A percentile compares a stretch with the other conserved stretches of the same genome.
Evolutionary conservation across 139 green algal species (phyloP).

Genomic region (Dunaliella sp.): DNA sequence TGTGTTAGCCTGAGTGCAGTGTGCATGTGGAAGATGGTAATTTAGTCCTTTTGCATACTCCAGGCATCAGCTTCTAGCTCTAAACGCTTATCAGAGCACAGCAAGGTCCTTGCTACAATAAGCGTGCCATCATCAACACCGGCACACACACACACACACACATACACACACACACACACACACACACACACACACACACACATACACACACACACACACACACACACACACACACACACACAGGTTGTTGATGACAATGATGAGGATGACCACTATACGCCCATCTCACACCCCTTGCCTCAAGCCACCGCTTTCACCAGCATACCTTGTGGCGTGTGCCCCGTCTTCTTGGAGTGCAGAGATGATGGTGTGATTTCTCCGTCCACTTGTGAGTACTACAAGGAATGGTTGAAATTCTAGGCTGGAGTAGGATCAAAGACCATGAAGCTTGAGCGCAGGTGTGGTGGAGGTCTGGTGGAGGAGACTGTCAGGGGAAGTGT

Average conservation of each 20-base stretch:
- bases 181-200: background rate
- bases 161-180: background rate
- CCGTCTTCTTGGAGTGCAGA: constrained; percentile 76
- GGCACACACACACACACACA: background rate
- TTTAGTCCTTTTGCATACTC: too few species aligned
- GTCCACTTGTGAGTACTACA: constrained; percentile 77
- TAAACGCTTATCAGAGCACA: too few species aligned
- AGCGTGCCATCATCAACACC: background rate
- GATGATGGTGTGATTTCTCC: constrained; percentile 77
- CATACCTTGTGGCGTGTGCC: constrained; percentile 87
- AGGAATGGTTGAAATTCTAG: constrained; percentile 75
- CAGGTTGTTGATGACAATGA: constrained; percentile 6
- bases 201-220: background rate
- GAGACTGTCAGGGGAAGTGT: too few species aligned
- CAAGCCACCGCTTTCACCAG: constrained; percentile 59
- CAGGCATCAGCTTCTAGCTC: too few species aligned
- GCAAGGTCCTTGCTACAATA: too few species aligned
- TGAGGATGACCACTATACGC: constrained; percentile 30
- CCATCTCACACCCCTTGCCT: constrained; percentile 48
- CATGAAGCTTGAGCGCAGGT: background rate
- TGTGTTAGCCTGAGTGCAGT: too few species aligned
- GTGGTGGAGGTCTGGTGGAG: too few species aligned
- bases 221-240: constrained; percentile 2
- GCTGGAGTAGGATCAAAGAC: background rate
- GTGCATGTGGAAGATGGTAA: too few species aligned